These are phyloP conservation scores for Sarocladium brachiariae DNA, from an alignment of 2,329 filamentous ascomycete species.

Conservation along the genomic window DNA sequence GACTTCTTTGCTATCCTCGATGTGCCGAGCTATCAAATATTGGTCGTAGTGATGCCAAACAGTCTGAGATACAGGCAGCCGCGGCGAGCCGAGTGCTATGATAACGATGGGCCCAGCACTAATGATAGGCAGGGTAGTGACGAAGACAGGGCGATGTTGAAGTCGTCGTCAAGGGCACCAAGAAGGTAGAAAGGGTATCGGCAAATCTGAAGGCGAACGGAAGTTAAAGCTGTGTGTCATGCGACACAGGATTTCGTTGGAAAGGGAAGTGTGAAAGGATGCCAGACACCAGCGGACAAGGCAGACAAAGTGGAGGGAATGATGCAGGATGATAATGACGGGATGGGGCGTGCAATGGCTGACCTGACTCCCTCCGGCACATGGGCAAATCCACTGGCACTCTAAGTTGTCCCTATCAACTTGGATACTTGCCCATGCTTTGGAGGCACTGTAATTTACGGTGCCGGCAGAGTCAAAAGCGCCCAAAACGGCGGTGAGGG, in stretches of 20 bases:
- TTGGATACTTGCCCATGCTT: too few relatives aligned
- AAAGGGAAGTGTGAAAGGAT: neutral
- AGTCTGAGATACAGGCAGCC: neutral
- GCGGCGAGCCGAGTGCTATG: neutral
- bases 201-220: neutral
- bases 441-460: too few relatives aligned
- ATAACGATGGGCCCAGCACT: neutral
- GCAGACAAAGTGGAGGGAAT: neutral
- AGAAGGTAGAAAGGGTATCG: neutral
- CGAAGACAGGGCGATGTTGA: neutral
- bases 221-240: neutral
- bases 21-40: neutral
- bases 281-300: neutral
- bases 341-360: too few relatives aligned
- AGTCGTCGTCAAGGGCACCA: neutral
- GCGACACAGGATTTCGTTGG: neutral
- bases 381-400: conserved; percentile 3
- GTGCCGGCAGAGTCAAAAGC: neutral
- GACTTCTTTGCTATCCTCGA: neutral
- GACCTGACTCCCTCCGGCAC: conserved; percentile 5
- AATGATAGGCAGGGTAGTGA: neutral
- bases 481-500: conserved; percentile 3
- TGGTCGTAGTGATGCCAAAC: neutral
- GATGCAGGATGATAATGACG: conserved; percentile 6
- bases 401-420: too few relatives aligned